A percentile compares a stretch with the other conserved stretches of the same genome.
phyloP scores from a whole-genome alignment of 495 filamentous ascomycete species.

The Viridothelium virens region DNA sequence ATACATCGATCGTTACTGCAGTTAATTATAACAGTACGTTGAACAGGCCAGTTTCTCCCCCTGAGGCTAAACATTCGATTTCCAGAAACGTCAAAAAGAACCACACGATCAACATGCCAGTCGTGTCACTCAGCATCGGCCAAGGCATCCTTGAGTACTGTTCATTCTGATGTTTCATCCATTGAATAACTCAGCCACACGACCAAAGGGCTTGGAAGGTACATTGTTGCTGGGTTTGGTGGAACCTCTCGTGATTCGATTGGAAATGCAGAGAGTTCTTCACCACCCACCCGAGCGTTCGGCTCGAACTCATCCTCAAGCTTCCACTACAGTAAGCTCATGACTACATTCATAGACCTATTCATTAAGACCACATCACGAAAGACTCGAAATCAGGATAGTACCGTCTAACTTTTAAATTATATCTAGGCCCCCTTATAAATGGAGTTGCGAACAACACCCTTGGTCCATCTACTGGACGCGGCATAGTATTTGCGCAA shows the following conservation, averaged over 20 bases:
- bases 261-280: not conserved
- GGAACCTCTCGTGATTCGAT: not conserved
- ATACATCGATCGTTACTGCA: not conserved
- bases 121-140: not conserved
- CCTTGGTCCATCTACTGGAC: not conserved
- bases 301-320: not conserved
- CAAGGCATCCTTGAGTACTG: not conserved
- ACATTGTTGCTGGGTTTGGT: not conserved
- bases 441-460: not conserved
- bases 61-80: not conserved
- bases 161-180: not conserved
- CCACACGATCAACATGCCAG: not conserved
- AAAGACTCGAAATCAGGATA: not conserved
- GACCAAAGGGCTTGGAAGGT: not conserved
- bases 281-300: not conserved
- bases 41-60: not conserved
- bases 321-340: not conserved
- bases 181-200: not conserved
- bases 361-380: not conserved
- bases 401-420: not conserved
- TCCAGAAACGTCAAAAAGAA: not conserved
- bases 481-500: not conserved
- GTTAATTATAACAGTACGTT: not conserved
- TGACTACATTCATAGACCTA: not conserved
- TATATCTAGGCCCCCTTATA: not conserved